These are phyloP conservation scores for Aspergillus coremiiformis DNA, from an alignment of 495 filamentous ascomycete species.

Conservation along the genomic window DNA sequence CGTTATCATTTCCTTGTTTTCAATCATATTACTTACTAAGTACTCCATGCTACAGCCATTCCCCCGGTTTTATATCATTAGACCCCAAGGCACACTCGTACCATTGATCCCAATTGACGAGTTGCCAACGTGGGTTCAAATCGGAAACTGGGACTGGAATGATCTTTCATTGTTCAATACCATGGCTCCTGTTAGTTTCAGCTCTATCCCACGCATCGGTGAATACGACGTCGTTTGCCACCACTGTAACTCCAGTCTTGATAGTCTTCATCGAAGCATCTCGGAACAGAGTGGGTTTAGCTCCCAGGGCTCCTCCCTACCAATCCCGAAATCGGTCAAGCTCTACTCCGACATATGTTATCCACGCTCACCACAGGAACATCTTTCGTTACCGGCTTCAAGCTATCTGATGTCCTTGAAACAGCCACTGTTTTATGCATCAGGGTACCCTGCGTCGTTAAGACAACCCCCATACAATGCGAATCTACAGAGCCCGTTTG, in stretches of 20 bases:
- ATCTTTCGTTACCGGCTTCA: background rate
- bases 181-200: constrained; percentile 21
- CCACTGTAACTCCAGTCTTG: constrained; percentile 25
- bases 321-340: background rate
- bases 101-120: constrained; percentile 35
- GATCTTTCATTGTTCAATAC: constrained; percentile 8
- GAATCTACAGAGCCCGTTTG: constrained; percentile 12
- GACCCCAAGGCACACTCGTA: constrained; percentile 19
- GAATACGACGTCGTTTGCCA: constrained; percentile 35
- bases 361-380: background rate
- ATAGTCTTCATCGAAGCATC: constrained; percentile 23
- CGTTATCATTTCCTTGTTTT: constrained; percentile 1
- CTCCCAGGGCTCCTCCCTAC: background rate
- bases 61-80: constrained; percentile 30
- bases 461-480: constrained; percentile 15
- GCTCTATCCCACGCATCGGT: constrained; percentile 22
- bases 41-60: constrained; percentile 16
- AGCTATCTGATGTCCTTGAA: background rate
- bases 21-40: background rate
- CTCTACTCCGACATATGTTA: background rate
- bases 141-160: constrained; percentile 20
- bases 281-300: constrained; percentile 19
- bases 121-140: constrained; percentile 30
- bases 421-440: background rate
- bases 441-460: background rate